A percentile compares a stretch with the other conserved stretches of the same genome.
phyloP scores from a whole-genome alignment of 495 filamentous ascomycete species.

The Aspergillus ostianus region DNA sequence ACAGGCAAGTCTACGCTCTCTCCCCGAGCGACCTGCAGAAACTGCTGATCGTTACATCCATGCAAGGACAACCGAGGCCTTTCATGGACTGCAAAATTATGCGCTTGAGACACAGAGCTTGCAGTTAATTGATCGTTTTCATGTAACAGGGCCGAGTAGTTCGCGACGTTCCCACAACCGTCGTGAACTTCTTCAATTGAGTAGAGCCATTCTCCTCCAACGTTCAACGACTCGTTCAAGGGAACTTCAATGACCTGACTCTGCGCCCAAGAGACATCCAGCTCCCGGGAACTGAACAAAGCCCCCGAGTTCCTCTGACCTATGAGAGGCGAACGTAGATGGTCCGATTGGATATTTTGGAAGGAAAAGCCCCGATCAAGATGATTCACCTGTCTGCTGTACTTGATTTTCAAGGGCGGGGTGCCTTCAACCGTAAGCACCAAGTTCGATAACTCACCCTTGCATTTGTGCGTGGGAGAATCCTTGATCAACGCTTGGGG shows the following conservation, averaged over 20 bases:
- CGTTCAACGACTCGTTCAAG: constrained; percentile 81
- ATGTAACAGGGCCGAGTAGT: constrained; percentile 60
- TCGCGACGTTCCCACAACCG: constrained; percentile 81
- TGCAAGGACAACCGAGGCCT: constrained; percentile 68
- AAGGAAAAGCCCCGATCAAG: constrained; percentile 74
- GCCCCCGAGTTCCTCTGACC: constrained; percentile 52
- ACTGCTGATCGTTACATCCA: constrained; percentile 72
- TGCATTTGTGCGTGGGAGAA: constrained; percentile 64
- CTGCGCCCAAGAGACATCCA: constrained; percentile 75
- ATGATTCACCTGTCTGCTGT: constrained; percentile 77
- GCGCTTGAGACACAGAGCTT: constrained; percentile 60
- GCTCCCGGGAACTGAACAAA: constrained; percentile 50
- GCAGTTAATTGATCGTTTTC: constrained; percentile 60
- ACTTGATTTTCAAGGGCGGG: constrained; percentile 88
- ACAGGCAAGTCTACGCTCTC: constrained; percentile 67
- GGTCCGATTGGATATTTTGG: constrained; percentile 88
- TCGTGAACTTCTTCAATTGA: constrained; percentile 89
- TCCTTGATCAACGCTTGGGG: constrained; percentile 72
- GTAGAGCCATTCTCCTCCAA: constrained; percentile 80
- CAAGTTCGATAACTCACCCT: constrained; percentile 82
- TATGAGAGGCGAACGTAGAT: constrained; percentile 71
- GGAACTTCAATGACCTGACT: constrained; percentile 70
- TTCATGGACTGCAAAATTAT: constrained; percentile 86
- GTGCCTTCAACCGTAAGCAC: constrained; percentile 80
- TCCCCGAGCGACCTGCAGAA: constrained; percentile 80